Evolutionary conservation across 371 early-diverging fungal species (phyloP).

Genomic region (Mucor lusitanicus): DNA sequence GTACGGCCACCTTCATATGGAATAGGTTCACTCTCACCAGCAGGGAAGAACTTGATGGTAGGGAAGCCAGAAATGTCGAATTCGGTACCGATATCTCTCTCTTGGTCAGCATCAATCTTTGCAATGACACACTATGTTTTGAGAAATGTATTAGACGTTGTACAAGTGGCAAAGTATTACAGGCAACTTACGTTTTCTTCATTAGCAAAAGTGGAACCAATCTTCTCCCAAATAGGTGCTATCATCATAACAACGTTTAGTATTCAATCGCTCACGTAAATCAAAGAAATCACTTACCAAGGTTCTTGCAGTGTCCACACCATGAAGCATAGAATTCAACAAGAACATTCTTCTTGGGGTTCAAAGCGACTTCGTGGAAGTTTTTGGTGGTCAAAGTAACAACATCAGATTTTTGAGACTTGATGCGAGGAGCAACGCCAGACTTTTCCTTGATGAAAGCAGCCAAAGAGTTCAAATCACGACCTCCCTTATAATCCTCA

Average conservation of each 20-base stretch:
- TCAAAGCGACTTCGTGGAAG: conserved; percentile 69
- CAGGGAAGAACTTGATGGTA: conserved; percentile 87
- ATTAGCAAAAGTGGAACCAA: conserved; percentile 55
- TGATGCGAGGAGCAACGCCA: conserved; percentile 62
- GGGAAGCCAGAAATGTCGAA: conserved; percentile 82
- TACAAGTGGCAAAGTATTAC: not conserved
- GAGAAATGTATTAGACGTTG: not conserved
- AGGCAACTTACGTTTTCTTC: conserved; percentile 37
- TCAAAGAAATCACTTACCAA: conserved; percentile 36
- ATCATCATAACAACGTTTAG: not conserved
- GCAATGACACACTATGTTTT: conserved; percentile 75
- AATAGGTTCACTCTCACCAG: conserved; percentile 65
- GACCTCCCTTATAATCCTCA: conserved; percentile 81
- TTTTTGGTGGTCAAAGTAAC: conserved; percentile 62
- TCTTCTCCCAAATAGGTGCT: conserved; percentile 70
- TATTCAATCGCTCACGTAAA: not conserved
- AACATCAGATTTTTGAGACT: conserved; percentile 64
- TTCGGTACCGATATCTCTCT: conserved; percentile 53
- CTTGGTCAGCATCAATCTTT: conserved; percentile 84
- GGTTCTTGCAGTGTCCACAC: conserved; percentile 86
- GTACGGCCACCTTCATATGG: conserved; percentile 79
- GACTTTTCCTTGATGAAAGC: conserved; percentile 80
- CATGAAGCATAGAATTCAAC: conserved; percentile 88
- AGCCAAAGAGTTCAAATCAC: conserved; percentile 77
- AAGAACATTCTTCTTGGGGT: conserved; percentile 65